Conservation (phyloP, 2,329 filamentous ascomycete species). For the Phoma herbarum region DNA sequence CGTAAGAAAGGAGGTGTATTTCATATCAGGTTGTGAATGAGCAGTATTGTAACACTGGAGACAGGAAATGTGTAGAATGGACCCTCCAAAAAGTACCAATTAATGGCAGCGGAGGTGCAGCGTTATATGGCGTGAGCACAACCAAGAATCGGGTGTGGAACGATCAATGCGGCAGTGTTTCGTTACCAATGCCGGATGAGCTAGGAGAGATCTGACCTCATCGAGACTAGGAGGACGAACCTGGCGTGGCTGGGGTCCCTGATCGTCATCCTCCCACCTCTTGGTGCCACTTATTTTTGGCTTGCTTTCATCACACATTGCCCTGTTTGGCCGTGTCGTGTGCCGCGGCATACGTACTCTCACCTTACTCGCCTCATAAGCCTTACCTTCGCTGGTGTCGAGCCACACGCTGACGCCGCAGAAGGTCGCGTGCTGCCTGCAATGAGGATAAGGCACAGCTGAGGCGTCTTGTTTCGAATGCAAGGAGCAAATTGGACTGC, state of each 20-base stretch:
- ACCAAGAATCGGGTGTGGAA: constrained; percentile 17
- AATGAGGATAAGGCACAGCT: background rate
- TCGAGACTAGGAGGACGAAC: constrained; percentile 16
- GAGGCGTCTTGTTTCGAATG: constrained; percentile 6
- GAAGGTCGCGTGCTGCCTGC: constrained; percentile 3
- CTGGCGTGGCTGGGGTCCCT: constrained; percentile 21
- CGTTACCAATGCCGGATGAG: constrained; percentile 20
- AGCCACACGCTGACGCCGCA: background rate
- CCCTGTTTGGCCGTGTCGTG: constrained; percentile 7
- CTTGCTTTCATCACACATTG: constrained; percentile 11
- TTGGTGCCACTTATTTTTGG: constrained; percentile 11
- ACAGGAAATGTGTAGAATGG: constrained; percentile 7
- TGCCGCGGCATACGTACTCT: background rate
- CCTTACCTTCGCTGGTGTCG: background rate
- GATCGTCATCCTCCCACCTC: constrained; percentile 16
- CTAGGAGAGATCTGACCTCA: constrained; percentile 26
- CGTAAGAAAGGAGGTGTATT: constrained; percentile 36
- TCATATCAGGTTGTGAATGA: constrained; percentile 34
- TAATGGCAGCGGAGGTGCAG: constrained; percentile 5
- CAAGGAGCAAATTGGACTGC: constrained; percentile 17
- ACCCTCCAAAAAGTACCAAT: background rate
- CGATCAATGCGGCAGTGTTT: constrained; percentile 21
- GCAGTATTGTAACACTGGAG: background rate
- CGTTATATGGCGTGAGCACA: constrained; percentile 20
- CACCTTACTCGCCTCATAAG: constrained; percentile 5